Evolutionary conservation across 768 basidiomycete species (phyloP).

Genomic region (Mrakia hoshinonis): DNA sequence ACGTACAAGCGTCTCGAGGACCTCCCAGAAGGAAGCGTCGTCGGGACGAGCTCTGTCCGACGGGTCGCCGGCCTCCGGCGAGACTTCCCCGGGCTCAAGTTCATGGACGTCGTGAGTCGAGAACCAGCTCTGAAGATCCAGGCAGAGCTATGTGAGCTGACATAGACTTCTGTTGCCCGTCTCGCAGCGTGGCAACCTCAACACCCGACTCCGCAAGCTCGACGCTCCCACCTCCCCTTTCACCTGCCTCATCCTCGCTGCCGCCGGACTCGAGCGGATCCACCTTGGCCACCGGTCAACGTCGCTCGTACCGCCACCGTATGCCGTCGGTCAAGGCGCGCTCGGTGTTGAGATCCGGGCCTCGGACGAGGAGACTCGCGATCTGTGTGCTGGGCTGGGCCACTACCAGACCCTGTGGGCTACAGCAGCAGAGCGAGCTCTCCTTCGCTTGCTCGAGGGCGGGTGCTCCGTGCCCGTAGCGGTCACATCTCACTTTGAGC

Average conservation of each 20-base stretch:
- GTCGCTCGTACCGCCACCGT: constrained; percentile 57
- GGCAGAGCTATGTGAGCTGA: not conserved
- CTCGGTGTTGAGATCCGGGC: constrained; percentile 69
- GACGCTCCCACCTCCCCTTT: constrained; percentile 73
- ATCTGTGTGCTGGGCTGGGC: constrained; percentile 58
- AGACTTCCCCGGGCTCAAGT: constrained; percentile 63
- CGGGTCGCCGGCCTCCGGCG: constrained; percentile 81
- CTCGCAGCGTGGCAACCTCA: constrained; percentile 70
- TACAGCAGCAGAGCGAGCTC: constrained; percentile 76
- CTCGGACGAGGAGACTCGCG: constrained; percentile 54
- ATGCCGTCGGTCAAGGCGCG: constrained; percentile 92
- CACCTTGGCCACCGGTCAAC: constrained; percentile 60
- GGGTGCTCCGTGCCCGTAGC: constrained; percentile 97
- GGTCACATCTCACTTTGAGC: constrained; percentile 49
- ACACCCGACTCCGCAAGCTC: constrained; percentile 83
- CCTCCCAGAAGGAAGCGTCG: constrained; percentile 73
- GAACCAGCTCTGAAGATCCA: not conserved
- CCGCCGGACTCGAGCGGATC: constrained; percentile 78
- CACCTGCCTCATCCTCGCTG: constrained; percentile 83
- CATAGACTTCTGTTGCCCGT: not conserved
- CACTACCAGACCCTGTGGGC: constrained; percentile 69
- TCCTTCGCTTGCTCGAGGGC: constrained; percentile 82
- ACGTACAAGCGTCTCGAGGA: constrained; percentile 67
- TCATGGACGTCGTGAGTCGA: constrained; percentile 74
- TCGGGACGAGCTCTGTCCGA: constrained; percentile 93